These are phyloP conservation scores for Amyloporia xantha DNA, from an alignment of 768 basidiomycete genomes.

Conservation along the genomic window DNA sequence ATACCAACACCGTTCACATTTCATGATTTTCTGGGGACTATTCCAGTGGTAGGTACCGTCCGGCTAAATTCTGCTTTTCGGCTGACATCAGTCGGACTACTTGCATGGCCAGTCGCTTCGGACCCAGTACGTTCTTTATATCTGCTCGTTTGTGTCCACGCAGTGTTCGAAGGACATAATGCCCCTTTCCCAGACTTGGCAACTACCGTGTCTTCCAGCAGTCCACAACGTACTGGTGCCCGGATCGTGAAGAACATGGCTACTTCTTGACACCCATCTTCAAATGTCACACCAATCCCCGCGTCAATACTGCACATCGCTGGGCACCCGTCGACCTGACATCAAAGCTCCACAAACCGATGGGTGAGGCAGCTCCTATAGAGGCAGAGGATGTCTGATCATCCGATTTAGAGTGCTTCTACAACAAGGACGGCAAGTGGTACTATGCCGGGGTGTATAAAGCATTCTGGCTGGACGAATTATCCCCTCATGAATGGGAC, in stretches of 20 bases:
- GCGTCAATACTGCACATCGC: slow-evolving; percentile 67
- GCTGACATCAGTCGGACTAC: too few species aligned
- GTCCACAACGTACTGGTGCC: slow-evolving; percentile 69
- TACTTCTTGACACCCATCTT: slow-evolving; percentile 68
- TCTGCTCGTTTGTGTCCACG: slow-evolving; percentile 2
- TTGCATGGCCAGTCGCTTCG: slow-evolving; percentile 49
- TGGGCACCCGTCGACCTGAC: slow-evolving; percentile 64
- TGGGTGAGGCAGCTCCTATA: slow-evolving; percentile 35
- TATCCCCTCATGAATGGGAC: slow-evolving; percentile 64
- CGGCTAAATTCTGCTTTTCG: too few species aligned
- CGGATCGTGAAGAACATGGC: slow-evolving; percentile 77
- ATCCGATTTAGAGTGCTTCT: slow-evolving; percentile 62
- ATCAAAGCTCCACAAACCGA: slow-evolving; percentile 51
- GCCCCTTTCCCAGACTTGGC: slow-evolving; percentile 38
- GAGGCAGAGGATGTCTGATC: not conserved
- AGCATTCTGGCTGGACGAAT: slow-evolving; percentile 56
- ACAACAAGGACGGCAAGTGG: slow-evolving; percentile 73
- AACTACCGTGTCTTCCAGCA: slow-evolving; percentile 66
- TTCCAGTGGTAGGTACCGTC: slow-evolving; percentile 42
- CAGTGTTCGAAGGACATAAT: too few species aligned
- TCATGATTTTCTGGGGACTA: slow-evolving; percentile 60
- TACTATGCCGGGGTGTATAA: slow-evolving; percentile 81
- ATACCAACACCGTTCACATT: slow-evolving; percentile 59
- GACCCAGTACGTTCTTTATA: slow-evolving; percentile 39
- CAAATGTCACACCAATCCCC: slow-evolving; percentile 76